Conservation (phyloP, 2,329 filamentous ascomycete genomes). For the Ceratocystis huliohia region DNA sequence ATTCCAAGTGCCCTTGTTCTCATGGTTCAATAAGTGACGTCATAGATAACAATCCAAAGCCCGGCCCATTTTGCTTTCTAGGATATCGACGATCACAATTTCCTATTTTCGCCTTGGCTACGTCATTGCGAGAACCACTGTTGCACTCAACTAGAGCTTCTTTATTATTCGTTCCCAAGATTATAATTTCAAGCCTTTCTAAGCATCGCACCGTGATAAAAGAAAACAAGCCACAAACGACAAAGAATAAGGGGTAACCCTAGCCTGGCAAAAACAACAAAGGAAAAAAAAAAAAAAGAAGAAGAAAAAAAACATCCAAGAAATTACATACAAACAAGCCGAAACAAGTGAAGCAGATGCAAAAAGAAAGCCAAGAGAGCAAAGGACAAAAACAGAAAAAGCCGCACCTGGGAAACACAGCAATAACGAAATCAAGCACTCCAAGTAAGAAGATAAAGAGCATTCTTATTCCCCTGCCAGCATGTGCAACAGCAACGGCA, state of each 20-base stretch:
- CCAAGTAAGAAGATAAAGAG: not conserved
- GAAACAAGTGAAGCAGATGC: slow-evolving; percentile 3
- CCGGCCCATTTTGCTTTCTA: too few relatives aligned
- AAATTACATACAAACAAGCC: slow-evolving; percentile 7
- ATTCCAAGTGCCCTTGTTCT: too few relatives aligned
- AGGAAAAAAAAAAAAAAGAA: not conserved
- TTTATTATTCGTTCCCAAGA: not conserved
- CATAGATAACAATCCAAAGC: too few relatives aligned
- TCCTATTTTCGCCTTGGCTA: too few relatives aligned
- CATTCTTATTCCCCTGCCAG: not conserved
- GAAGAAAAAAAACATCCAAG: not conserved
- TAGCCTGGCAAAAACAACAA: not conserved
- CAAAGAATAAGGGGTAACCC: not conserved
- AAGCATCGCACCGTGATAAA: not conserved
- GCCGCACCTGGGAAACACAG: not conserved
- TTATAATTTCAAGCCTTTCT: not conserved
- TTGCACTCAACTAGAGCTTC: not conserved
- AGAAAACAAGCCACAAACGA: not conserved
- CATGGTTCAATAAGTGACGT: too few relatives aligned
- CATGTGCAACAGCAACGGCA: not conserved
- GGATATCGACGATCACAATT: too few relatives aligned
- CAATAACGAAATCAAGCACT: slow-evolving; percentile 19
- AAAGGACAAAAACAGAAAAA: slow-evolving; percentile 5
- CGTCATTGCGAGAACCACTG: not conserved
- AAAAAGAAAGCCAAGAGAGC: not conserved